Evolutionary conservation across 2,329 filamentous ascomycete species (phyloP).

Genomic region (Aspergillus sp.): DNA sequence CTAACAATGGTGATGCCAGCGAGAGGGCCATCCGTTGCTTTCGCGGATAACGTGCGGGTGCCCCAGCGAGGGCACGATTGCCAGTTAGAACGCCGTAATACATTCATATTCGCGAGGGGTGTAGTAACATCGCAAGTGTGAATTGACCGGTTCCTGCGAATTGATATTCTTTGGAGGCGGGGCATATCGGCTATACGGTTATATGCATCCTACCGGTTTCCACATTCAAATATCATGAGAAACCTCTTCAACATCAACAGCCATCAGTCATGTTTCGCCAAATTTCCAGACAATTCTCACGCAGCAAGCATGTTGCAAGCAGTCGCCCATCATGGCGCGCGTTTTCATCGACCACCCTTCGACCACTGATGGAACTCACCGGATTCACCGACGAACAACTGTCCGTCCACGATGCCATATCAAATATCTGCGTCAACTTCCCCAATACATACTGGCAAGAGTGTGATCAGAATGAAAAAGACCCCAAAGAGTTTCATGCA

Average conservation of each 20-base stretch:
- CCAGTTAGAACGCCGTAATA: background rate
- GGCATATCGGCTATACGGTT: background rate
- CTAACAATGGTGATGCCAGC: slow-evolving; percentile 47
- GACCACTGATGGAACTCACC: slow-evolving; percentile 60
- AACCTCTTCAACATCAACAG: background rate
- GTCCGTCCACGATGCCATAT: slow-evolving; percentile 63
- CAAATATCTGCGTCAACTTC: slow-evolving; percentile 62
- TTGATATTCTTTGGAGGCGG: background rate
- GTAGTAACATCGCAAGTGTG: background rate
- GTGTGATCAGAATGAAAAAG: slow-evolving; percentile 61
- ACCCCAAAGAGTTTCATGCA: slow-evolving; percentile 69
- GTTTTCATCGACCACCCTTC: slow-evolving; percentile 28
- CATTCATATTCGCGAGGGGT: background rate
- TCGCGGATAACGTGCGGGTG: background rate
- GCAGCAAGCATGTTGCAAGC: background rate
- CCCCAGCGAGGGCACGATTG: background rate
- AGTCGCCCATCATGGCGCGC: background rate
- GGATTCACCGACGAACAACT: slow-evolving; percentile 68
- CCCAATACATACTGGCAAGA: slow-evolving; percentile 69
- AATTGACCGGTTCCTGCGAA: no score
- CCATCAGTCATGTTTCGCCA: background rate
- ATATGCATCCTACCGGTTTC: background rate
- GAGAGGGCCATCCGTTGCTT: slow-evolving; percentile 19
- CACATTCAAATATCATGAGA: background rate
- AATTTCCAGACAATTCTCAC: background rate